Base-by-base conservation (phyloP, 495 filamentous ascomycete genomes). In the Tuber brumale region DNA sequence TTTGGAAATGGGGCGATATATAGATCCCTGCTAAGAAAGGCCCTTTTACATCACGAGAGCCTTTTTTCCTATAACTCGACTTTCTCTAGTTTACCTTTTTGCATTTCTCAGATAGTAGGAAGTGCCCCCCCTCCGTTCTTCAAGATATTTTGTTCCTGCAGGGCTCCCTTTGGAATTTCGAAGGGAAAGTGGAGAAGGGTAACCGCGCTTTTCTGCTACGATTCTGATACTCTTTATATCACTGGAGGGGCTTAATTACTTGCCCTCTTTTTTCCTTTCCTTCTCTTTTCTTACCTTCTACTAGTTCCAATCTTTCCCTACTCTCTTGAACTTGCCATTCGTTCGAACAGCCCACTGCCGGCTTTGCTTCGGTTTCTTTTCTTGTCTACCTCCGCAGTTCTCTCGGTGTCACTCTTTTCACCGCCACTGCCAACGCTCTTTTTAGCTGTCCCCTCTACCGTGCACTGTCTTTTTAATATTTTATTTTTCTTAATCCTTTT, bases 331-430 rank as follows among this genome's bases (percentile, higher is more conserved):
- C 27, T 66, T 66, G 57, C 57, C 27, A 35, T 66, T 66, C 57
- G 57, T 66, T 35, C 12, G 57, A 66, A 35, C 27, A 66, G 57
- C 57, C 57, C 27, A 31, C 27, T 4, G 57, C 57, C 27, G 27
- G 57, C 69, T 66, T 79, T 75, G 19, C 44, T 70, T 45, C 72
- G 46, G 72, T 74, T 77, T 75, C 74, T 79, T 23, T 70, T 46
- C 72, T 77, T 71, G 43, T 70, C 69, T 31, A 37, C 57, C 48
- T 51, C 37, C 70, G 69, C 77, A 81, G 75, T 44, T 73, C 76
- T 31, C 57, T 72, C 35, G 75, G 79, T 81, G 79, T 73, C 79
- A 81, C 72, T 81, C 79, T 48, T 81, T 81, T 77, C 79, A 81
- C 75, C 79, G 73, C 70, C 78, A 73, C 76, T 79, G 73, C 77